Evolutionary conservation across 257 asterid species (phyloP).

Genomic region (Euphrasia confusa): DNA sequence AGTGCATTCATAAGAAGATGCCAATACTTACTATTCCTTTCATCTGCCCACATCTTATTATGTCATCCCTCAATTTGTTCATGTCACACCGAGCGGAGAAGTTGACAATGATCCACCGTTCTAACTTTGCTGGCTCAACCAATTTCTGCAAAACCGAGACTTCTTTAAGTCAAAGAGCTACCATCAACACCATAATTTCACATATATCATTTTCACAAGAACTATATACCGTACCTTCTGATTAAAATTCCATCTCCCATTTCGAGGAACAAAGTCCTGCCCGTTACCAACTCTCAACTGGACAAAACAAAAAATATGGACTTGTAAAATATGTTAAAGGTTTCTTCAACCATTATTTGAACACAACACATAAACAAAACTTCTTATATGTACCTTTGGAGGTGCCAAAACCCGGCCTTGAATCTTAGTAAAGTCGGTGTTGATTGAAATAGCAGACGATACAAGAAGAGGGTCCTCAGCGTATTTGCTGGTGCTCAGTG

Average conservation of each 20-base stretch:
- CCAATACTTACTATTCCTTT: conserved; percentile 65
- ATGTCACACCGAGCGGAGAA: conserved; percentile 54
- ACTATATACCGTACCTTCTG: conserved; percentile 38
- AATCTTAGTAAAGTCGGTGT: conserved; percentile 37
- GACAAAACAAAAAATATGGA: neutral
- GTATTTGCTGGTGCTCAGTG: conserved; percentile 41
- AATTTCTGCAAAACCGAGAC: conserved; percentile 38
- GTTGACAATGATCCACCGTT: conserved; percentile 54
- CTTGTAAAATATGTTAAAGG: neutral
- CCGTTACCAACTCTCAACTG: conserved; percentile 58
- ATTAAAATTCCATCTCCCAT: conserved; percentile 75
- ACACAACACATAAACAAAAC: neutral
- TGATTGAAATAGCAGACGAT: conserved; percentile 49
- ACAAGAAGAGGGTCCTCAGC: conserved; percentile 46
- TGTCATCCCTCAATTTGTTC: conserved; percentile 25
- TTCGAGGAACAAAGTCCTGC: conserved; percentile 41
- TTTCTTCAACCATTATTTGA: neutral
- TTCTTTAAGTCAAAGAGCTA: conserved; percentile 17
- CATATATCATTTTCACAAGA: neutral
- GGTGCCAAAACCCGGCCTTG: conserved; percentile 63
- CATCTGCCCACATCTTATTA: conserved; percentile 38
- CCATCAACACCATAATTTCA: neutral
- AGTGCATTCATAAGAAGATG: neutral
- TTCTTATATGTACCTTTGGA: conserved; percentile 42
- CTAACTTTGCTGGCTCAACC: conserved; percentile 36